Evolutionary conservation across 495 filamentous ascomycete genomes (phyloP).

Genomic region (Trichoderma asperelloides): DNA sequence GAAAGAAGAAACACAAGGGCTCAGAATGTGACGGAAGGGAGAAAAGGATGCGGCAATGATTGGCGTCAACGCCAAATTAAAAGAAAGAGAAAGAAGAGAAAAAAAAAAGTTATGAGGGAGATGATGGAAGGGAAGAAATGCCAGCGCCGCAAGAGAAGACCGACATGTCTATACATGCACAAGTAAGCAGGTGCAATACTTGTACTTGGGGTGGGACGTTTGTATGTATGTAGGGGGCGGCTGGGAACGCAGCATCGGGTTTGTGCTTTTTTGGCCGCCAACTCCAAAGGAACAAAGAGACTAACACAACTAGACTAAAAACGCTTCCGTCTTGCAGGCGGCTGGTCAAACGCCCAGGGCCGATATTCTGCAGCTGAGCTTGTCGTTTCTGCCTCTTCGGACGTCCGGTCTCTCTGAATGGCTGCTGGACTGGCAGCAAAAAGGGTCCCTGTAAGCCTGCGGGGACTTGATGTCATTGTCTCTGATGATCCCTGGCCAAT

Average conservation of each 20-base stretch:
- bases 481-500: background rate
- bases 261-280: too few relatives aligned
- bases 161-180: too few relatives aligned
- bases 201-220: background rate
- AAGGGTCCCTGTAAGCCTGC: background rate
- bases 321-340: conserved; percentile 11
- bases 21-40: background rate
- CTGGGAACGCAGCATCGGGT: too few relatives aligned
- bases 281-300: background rate
- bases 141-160: too few relatives aligned
- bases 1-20: conserved; percentile 7
- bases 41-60: background rate
- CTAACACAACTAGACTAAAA: background rate
- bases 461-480: conserved; percentile 6
- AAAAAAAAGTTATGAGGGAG: background rate
- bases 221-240: background rate
- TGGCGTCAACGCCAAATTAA: background rate
- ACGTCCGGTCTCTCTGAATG: background rate
- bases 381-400: background rate
- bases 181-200: too few relatives aligned
- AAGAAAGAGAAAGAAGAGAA: background rate
- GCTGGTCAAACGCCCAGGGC: background rate
- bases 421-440: conserved; percentile 9
- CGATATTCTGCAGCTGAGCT: background rate
- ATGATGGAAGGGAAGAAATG: background rate